phyloP scores from a whole-genome alignment of 257 asterid genomes.

The Solanum acaule region DNA sequence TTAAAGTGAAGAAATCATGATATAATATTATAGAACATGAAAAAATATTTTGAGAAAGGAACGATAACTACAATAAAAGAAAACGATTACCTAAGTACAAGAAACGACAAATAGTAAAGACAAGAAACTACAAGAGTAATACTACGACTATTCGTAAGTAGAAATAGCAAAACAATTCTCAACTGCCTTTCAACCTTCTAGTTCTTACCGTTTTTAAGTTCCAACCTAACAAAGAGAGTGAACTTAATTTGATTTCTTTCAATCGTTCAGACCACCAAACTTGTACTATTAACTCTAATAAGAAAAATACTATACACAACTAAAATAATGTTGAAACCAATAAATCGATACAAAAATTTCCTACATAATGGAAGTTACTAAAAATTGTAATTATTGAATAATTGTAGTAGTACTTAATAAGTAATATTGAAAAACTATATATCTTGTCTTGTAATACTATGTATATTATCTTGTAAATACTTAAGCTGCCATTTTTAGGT shows the following conservation, averaged over 20 bases:
- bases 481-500: background rate
- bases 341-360: background rate
- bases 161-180: background rate
- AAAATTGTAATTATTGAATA: background rate
- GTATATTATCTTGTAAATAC: background rate
- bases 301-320: too few species aligned
- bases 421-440: background rate
- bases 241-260: background rate
- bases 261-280: background rate
- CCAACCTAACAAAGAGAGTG: background rate
- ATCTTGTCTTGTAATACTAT: background rate
- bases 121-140: accelerated
- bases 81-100: too few species aligned
- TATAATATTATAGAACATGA: background rate
- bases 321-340: background rate
- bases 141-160: background rate
- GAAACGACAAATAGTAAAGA: background rate
- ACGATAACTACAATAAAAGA: too few species aligned
- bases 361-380: background rate
- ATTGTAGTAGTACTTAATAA: background rate
- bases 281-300: too few species aligned
- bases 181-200: background rate
- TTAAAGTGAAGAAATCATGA: background rate
- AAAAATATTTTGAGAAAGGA: too few species aligned
- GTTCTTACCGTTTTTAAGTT: background rate